Evolutionary conservation across 2,329 filamentous ascomycete species (phyloP), one percentile per base, ranked within the genome.

Genomic region (Ascochyta clinopodiicola): DNA sequence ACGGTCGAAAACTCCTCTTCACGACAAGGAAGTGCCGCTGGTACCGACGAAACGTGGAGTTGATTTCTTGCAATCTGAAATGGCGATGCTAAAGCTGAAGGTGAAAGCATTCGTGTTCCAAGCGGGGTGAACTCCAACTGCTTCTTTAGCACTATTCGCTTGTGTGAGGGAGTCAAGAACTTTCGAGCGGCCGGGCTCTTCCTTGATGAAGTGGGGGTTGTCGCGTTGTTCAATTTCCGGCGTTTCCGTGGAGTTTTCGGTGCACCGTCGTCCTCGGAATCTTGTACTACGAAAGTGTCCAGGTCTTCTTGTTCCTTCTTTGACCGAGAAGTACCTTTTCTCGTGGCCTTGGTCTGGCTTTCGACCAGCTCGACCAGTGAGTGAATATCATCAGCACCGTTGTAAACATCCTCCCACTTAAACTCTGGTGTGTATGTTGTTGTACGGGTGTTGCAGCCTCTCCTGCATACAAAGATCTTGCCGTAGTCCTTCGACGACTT

Each of bases 341-440:
- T 84, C 1, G 86, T 90, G 24, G 85, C 83, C 69, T 91, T 92
- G 13, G 95, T 96, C 51, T 87, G 84, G 34, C 79, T 82, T 69
- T 89, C 84, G 15, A 97, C 82, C 59, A 88, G 78, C 27, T 88
- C 83, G 32, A 90, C 81, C 39, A 96, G 75, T 5, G 81, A 72
- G 43, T 84, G 83, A 27, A 96, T 81, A 60, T 89, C 84, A n/a
- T 87, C 80, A 29, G 81, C 80, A n/a, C 86, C 87, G 0, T 79
- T 81, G 66, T 91, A 96, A 2, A 96, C 77, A 38, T 96, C 86
- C 70, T 97, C 92, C 95, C 95, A 99, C 1, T 85, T 74, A 63
- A 99, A 96, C 66, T 97, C 92, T 13, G 95, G 87, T 0, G 94
- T 97, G 72, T 98, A 99, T 21, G 87, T 92, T 19, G 92, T 89